Evolutionary conservation across 2,329 filamentous ascomycete genomes (phyloP).

Genomic region (Scopulariopsis brevicaulis): DNA sequence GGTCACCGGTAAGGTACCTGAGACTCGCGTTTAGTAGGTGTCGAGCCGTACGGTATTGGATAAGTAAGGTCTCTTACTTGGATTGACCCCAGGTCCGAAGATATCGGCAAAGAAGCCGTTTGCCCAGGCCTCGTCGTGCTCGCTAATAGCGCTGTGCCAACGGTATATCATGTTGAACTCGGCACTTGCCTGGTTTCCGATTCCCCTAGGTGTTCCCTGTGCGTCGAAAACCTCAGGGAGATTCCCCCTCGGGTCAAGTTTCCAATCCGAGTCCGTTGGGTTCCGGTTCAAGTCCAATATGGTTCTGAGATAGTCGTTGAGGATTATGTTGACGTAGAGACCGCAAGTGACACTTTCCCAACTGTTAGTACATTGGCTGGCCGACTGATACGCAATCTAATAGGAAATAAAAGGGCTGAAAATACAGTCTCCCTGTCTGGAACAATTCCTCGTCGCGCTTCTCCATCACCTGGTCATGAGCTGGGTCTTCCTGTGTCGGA

Average conservation of each 20-base stretch:
- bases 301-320: slow-evolving; percentile 26
- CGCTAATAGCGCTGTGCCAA: slow-evolving; percentile 19
- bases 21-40: slow-evolving; percentile 5
- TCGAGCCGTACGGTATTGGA: neutral
- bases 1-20: neutral
- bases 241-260: slow-evolving; percentile 21
- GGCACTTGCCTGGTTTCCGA: slow-evolving; percentile 21
- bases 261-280: slow-evolving; percentile 40
- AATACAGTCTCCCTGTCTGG: slow-evolving; percentile 20
- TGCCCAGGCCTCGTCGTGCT: slow-evolving; percentile 18
- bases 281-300: slow-evolving; percentile 35
- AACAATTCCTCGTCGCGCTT: slow-evolving; percentile 27
- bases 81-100: slow-evolving; percentile 3
- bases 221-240: slow-evolving; percentile 2
- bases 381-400: neutral
- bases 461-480: slow-evolving; percentile 20
- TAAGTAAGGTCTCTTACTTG: neutral
- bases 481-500: slow-evolving; percentile 6
- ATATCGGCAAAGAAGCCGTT: slow-evolving; percentile 13
- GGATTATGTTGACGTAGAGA: slow-evolving; percentile 39
- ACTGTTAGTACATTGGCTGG: neutral
- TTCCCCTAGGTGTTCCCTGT: slow-evolving; percentile 15
- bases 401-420: neutral
- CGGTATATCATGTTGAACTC: slow-evolving; percentile 24
- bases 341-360: slow-evolving; percentile 33